Evolutionary conservation across 208 protist genomes (phyloP).

Genomic region (Trypanosoma vivax): DNA sequence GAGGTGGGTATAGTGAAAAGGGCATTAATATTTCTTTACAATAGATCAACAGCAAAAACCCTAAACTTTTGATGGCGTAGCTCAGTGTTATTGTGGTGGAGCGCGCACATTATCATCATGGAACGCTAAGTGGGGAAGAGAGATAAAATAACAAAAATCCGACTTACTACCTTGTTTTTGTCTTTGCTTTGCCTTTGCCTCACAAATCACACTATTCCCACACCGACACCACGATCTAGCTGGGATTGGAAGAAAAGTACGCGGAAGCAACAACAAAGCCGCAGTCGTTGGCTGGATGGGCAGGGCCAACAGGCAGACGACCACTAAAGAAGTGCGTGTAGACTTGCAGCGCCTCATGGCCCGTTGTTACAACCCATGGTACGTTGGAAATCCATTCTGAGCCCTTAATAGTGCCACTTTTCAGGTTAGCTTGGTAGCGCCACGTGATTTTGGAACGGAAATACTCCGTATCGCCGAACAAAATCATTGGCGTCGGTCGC

Average conservation of each 20-base stretch:
- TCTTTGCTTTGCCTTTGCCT: neutral
- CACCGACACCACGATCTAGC: neutral
- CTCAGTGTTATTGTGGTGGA: too few species aligned
- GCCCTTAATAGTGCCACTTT: constrained; percentile 81
- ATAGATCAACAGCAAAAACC: too few species aligned
- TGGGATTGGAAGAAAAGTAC: constrained; percentile 23
- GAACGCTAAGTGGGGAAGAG: too few species aligned
- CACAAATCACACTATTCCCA: neutral
- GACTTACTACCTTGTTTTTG: too few species aligned
- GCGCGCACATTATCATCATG: too few species aligned
- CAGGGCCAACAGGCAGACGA: constrained; percentile 65
- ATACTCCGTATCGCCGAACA: constrained; percentile 79
- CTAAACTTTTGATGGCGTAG: too few species aligned
- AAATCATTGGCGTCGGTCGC: constrained; percentile 73
- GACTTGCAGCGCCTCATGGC: constrained; percentile 81
- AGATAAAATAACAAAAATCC: too few species aligned
- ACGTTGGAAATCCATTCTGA: constrained; percentile 91
- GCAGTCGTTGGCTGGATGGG: constrained; percentile 55
- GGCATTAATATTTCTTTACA: too few species aligned
- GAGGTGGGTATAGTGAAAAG: too few species aligned
- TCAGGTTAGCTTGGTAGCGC: constrained; percentile 71
- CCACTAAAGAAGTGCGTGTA: constrained; percentile 81
- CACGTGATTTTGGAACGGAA: constrained; percentile 76
- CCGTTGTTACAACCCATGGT: constrained; percentile 82
- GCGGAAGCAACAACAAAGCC: constrained; percentile 86